Evolutionary conservation across 1,284 basidiomycete genomes (phyloP), one percentile per base, ranked within the genome.

Genomic region (Marasmius fiardii): DNA sequence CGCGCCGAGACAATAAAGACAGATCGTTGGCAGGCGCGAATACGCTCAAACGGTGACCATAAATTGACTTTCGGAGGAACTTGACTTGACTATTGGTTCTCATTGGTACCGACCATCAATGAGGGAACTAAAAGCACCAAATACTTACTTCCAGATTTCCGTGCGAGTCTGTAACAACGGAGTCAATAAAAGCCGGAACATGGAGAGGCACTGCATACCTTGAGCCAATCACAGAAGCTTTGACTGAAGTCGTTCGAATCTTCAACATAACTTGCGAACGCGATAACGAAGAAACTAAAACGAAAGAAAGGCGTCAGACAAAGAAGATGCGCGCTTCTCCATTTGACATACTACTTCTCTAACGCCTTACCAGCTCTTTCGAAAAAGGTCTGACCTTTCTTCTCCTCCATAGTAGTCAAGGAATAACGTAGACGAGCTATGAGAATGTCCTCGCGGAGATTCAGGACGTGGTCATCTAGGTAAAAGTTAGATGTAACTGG

Each of bases 191-290:
- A 5, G 31, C 34, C 39, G 48, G 41, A 10, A 5, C 1, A 7
- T 16, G 23, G n/a, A 26, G 7, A 31, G n/a, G 47, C 33, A 41
- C 43, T 43, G 11, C 75, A 28, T 47, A 90, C 90, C 78, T 87
- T 86, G 43, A 98, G 76, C 95, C 95, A 98, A 35, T 85, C 80
- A 2, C 88, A 89, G 67, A 98, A 98, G 16, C 82, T 86, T 63
- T 88, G 82, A 4, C 78, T 78, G 60, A 91, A 90, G 53, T 82
- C 78, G 11, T 83, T 80, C 33, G 84, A 77, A 16, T 81, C 80
- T 53, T 95, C 92, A 7, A 97, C 88, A 64, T 93, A 99, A 59
- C 88, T 92, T 1, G 95, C 90, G 66, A 98, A 99, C 0, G 92
- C 92, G 58, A 99, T 92, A 59, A 96, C 84, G 74, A 98, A 98